Evolutionary conservation across 192 early-diverging fungal species (phyloP).

Genomic region (Geranomyces variabilis): DNA sequence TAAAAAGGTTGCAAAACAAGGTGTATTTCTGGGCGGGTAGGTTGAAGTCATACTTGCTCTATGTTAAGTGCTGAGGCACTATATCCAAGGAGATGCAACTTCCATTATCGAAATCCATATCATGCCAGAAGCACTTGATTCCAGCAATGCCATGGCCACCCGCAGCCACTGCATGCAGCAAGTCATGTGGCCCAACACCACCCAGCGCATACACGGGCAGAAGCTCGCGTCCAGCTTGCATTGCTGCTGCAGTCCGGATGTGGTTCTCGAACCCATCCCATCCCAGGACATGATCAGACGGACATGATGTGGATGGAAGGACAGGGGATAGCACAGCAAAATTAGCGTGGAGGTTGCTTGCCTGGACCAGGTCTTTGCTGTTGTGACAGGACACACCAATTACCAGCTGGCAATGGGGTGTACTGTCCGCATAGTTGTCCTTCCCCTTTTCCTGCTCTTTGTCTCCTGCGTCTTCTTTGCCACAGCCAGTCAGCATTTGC

Average conservation of each 20-base stretch:
- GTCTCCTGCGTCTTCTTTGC: neutral
- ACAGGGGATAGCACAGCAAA: slow-evolving; percentile 9
- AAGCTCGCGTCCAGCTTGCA: neutral
- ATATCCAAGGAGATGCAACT: too few species aligned
- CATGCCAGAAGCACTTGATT: slow-evolving; percentile 9
- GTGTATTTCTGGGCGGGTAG: too few species aligned
- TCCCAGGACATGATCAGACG: neutral
- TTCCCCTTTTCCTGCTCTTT: neutral
- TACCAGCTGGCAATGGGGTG: neutral
- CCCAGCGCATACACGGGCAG: neutral
- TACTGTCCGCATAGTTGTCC: too few species aligned
- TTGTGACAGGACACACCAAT: slow-evolving; percentile 2
- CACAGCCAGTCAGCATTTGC: neutral
- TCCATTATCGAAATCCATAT: neutral
- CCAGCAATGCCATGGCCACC: neutral
- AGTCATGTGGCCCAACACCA: neutral
- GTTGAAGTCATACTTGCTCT: too few species aligned
- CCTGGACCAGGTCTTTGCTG: neutral
- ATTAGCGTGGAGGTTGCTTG: neutral
- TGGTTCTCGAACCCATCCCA: slow-evolving; percentile 2
- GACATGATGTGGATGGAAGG: slow-evolving; percentile 5
- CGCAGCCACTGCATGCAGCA: neutral
- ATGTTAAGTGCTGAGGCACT: too few species aligned
- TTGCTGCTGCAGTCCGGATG: neutral
- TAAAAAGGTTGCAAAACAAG: too few species aligned